Base-by-base conservation (phyloP, 495 filamentous ascomycete species). In the Letharia lupina region DNA sequence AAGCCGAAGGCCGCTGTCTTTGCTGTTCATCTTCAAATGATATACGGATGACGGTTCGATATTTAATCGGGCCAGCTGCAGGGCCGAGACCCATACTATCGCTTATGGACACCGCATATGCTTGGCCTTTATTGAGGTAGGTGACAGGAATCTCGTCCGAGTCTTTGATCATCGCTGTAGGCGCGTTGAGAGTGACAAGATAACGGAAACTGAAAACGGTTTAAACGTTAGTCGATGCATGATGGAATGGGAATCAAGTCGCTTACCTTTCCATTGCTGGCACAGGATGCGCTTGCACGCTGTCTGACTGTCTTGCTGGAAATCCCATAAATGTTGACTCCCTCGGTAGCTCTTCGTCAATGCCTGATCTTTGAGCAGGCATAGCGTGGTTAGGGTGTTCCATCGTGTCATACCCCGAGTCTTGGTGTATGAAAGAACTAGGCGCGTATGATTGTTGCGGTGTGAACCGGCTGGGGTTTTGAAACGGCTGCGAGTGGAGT, bases 71-170 rank as follows among this genome's bases (percentile, higher is more conserved):
- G 16, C 72, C 74, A 0, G 81, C 79, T 61, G 67, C 60, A 54
- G 65, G 67, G n/a, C 50, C 65, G 13, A 70, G 54, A 35, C 60
- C 62, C 31, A 66, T 62, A 11, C 86, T 91, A 73, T 98, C 94
- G 47, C 88, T 76, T 44, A 98, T 82, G 1, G 87, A 86, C 4
- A 98, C 73, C 2, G 86, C 85, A 75, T 98, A 98, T 31, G 89
- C 87, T 76, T 98, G 93, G 12, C 93, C 93, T 76, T 98, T 98
- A 75, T 98, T 98, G 18, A 98, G 84, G 73, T 98, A 98, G 0
- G 92, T 96, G 18, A 98, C 85, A 0, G 94, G 94, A 52, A 96
- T 93, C 72, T 97, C 94, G 58, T 91, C 87, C 5, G 84, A 73
- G 67, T 89, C 83, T 72, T 89, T 95, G 69, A 96, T 86, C 93